Conservation (phyloP, 805 yeast species). For the Saccharomycopsis schoenii region DNA sequence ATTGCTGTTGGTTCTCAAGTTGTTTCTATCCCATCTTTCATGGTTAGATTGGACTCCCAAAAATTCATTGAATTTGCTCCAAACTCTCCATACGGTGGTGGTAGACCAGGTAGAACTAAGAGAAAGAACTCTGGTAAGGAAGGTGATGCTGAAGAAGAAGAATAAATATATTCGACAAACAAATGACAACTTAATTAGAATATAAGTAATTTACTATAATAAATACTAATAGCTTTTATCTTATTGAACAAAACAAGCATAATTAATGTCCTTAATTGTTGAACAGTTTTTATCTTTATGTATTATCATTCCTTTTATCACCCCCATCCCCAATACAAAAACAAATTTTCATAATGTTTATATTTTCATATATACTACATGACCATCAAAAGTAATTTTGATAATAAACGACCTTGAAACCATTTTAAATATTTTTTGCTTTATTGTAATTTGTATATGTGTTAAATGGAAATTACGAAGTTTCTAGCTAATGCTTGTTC, state of each 20-base stretch:
- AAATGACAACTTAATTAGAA: background rate
- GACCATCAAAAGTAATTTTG: background rate
- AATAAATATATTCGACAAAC: conserved; percentile 42
- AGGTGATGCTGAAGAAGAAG: conserved; percentile 68
- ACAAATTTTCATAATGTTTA: background rate
- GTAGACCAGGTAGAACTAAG: conserved; percentile 99
- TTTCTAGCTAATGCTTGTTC: too few relatives aligned
- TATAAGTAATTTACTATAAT: conserved; percentile 1
- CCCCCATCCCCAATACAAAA: background rate
- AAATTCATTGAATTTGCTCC: conserved; percentile 99
- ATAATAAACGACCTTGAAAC: background rate
- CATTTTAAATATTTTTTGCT: background rate
- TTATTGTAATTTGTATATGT: background rate
- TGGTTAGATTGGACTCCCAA: conserved; percentile 99
- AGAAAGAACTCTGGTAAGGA: conserved; percentile 72
- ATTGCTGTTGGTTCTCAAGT: conserved; percentile 99
- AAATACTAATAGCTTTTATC: conserved; percentile 2
- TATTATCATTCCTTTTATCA: background rate
- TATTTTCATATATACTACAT: conserved; percentile 1
- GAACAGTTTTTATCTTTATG: background rate
- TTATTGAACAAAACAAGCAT: background rate
- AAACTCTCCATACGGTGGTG: conserved; percentile 99
- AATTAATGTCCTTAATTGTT: background rate
- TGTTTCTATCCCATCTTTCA: conserved; percentile 97
- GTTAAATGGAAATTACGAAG: background rate